These are phyloP conservation scores for Obelidium mucronatum DNA, from an alignment of 192 early-diverging fungal genomes.

Conservation along the genomic window DNA sequence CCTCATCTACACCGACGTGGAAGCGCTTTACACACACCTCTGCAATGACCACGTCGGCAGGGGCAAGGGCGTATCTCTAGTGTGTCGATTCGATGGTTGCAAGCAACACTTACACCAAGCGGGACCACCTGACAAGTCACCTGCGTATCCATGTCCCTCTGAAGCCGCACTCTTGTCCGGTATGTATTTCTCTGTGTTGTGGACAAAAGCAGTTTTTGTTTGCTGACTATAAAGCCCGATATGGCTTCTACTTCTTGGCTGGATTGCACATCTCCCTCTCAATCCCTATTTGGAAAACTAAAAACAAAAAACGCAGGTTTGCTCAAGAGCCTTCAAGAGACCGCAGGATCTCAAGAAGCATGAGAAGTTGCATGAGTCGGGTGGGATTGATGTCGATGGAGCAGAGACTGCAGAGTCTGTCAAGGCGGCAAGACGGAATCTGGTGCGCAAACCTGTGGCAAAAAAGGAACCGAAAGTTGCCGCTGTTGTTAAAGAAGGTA, in stretches of 20 bases:
- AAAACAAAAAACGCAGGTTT: no score
- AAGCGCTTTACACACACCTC: slow-evolving; percentile 86
- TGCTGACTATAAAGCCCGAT: background rate
- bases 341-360: slow-evolving; percentile 97
- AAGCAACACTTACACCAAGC: slow-evolving; percentile 73
- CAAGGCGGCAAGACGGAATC: background rate
- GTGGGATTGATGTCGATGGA: background rate
- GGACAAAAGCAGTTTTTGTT: background rate
- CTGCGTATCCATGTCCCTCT: slow-evolving; percentile 90
- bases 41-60: slow-evolving; percentile 89
- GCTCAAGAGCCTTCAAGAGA: slow-evolving; percentile 89
- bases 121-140: slow-evolving; percentile 99
- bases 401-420: background rate
- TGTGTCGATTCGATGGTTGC: slow-evolving; percentile 90
- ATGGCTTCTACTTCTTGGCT: background rate
- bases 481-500: no score
- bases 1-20: slow-evolving; percentile 73
- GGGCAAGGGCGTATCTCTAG: slow-evolving; percentile 85
- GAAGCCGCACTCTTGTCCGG: slow-evolving; percentile 86
- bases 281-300: no score
- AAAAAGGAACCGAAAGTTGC: background rate
- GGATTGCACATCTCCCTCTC: background rate
- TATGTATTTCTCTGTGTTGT: slow-evolving; percentile 39
- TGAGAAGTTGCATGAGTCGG: slow-evolving; percentile 78
- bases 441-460: background rate